These are phyloP conservation scores for Jaltomata sinuosa DNA, from an alignment of 257 asterid species.

Conservation along the genomic window DNA sequence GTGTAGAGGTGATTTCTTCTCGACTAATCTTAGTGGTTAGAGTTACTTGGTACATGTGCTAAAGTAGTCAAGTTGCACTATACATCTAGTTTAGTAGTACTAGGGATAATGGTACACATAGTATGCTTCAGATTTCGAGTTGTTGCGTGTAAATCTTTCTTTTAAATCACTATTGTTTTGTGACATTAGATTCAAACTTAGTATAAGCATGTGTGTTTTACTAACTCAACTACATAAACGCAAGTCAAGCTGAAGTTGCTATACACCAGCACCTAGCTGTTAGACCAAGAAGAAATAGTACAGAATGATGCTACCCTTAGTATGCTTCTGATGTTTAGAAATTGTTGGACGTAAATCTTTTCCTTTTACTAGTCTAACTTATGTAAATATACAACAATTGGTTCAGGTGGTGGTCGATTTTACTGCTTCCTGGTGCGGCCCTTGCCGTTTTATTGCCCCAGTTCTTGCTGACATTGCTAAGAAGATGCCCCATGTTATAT, in stretches of 20 bases:
- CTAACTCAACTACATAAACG: too few species aligned
- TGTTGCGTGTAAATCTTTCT: background rate
- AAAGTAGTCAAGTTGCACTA: background rate
- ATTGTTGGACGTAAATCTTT: background rate
- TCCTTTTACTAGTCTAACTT: background rate
- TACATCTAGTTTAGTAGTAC: background rate
- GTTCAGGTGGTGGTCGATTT: constrained; percentile 74
- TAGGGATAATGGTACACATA: background rate
- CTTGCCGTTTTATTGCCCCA: constrained; percentile 74
- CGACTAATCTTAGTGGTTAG: background rate
- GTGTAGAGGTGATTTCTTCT: background rate
- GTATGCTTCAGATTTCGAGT: background rate
- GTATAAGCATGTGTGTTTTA: background rate
- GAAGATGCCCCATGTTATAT: constrained; percentile 37
- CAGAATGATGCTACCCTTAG: background rate
- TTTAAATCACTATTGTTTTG: background rate
- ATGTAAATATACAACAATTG: background rate
- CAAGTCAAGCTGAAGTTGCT: too few species aligned
- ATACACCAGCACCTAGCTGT: background rate
- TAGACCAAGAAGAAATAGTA: background rate
- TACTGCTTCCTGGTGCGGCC: constrained; percentile 87
- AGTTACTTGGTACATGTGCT: background rate
- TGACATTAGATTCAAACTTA: too few species aligned
- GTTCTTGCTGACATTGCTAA: constrained; percentile 65
- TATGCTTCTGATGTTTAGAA: background rate